Evolutionary conservation across 768 basidiomycete species (phyloP), one percentile per base, ranked within the genome.

Genomic region (Aureoboletus auriporus): DNA sequence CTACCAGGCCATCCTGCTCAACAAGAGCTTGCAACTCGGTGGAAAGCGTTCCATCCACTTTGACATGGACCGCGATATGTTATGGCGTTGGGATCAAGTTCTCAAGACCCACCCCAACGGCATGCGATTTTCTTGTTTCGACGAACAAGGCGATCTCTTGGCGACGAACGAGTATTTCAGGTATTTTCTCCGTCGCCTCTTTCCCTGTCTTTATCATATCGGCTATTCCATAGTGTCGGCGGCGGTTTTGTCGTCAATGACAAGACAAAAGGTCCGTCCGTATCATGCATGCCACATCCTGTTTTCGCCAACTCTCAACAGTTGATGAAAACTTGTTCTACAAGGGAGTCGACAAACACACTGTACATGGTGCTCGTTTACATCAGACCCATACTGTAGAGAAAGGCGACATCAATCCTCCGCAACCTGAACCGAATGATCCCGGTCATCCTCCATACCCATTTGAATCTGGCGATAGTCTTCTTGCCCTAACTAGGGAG

Each of bases 171-270:
- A 93, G 63, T 98, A 95, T 60, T 96, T 90, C 63, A 91, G 82
- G 78, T 76, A 56, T 36, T 51, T 42, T 17, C 35, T 39, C 10
- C 13, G 1, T 34, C 11, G 1, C 11, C 41, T 40, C 8, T 14
- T 13, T 23, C 7, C 29, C 13, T 27, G 6, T 31, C 3, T 20
- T 38, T 29, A 14, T 26, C 42, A 44, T 26, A 3, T 39, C 33
- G 3, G 44, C 31, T 13, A 23, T 17, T 27, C 26, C 40, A 23
- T 23, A 82, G 88, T 46, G 92, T 96, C 42, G 92, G 93, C 3
- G 93, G 93, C 38, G 93, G 93, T 3, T 96, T 95, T 62, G 93
- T 95, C 4, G 92, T 96, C 23, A 96, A 96, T 59, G 89, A 93
- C 35, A 89, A 92, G 65, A 96, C 93, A 2, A 86, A 93, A 75